Evolutionary conservation across 2,329 filamentous ascomycete species (phyloP).

Genomic region (Curvularia lunata): DNA sequence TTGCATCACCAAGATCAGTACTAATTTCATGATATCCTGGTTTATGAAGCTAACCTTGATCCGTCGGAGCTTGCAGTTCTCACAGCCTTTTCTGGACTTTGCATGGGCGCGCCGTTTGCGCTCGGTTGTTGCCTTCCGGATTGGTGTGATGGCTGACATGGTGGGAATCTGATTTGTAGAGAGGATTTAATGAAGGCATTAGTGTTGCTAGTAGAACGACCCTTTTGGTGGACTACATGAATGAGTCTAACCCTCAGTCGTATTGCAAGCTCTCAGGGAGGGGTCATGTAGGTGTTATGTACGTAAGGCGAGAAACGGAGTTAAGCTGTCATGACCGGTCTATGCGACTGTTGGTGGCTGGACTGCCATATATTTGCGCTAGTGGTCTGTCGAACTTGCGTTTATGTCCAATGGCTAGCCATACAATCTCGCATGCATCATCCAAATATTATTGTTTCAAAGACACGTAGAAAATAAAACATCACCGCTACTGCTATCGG

Average conservation of each 20-base stretch:
- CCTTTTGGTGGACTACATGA: background rate
- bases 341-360: background rate
- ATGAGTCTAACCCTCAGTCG: background rate
- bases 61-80: constrained; percentile 62
- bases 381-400: too few relatives aligned
- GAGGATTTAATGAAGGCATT: background rate
- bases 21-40: background rate
- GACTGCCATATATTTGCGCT: background rate
- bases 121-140: constrained; percentile 9
- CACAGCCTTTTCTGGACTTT: constrained; percentile 62
- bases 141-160: constrained; percentile 27
- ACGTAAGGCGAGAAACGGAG: background rate
- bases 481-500: background rate
- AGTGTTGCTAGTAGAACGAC: background rate
- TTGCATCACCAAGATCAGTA: constrained; percentile 2
- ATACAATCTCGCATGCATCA: background rate
- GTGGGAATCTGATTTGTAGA: background rate
- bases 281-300: background rate
- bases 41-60: constrained; percentile 55
- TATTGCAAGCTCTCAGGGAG: background rate
- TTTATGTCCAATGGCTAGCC: too few relatives aligned
- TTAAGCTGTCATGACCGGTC: background rate
- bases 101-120: constrained; percentile 51
- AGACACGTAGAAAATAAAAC: background rate
- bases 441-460: background rate